Evolutionary conservation across 2,329 filamentous ascomycete genomes (phyloP), one percentile per base, ranked within the genome.

Genomic region (Fusarium sp.): DNA sequence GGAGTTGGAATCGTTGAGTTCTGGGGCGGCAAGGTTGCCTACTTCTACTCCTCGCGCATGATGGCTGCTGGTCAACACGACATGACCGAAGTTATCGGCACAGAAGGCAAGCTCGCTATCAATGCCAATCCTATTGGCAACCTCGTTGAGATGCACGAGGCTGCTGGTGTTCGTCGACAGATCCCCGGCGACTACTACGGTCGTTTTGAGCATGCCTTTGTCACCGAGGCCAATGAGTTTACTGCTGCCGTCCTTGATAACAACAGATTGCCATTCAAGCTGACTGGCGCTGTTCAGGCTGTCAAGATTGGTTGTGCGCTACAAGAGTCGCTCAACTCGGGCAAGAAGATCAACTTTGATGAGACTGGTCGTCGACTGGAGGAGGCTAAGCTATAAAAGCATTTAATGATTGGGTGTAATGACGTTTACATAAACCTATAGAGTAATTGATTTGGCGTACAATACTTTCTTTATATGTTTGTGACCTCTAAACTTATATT

Each of bases 41-140:
- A 90, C 74, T 86, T 90, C 62, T 91, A 88, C 74, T 83, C 82
- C 30, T 85, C 82, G 4, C 83, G 89, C n/a, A 91, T 90, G 86
- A 91, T 91, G 85, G 87, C 88, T 0, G 85, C 86, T 0, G 89
- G 89, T 1, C 89, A 91, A 75, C 85, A 90, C 64, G 89, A 91
- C 72, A 86, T 83, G 71, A 90, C 88, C 0, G 88, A 91, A 77
- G 84, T 91, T 62, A 88, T 91, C 55, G 89, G 89, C 10, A 91
- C 89, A 0, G 82, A 85, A 63, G 88, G 89, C 43, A 91, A 90
- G 75, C 72, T 91, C 4, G 77, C 82, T 0, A 80, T 91, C 64
- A 91, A 91, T 69, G 82, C 80, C 19, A 85, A 88, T 66, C 88
- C 88, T 7, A 77, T 79, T 45, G 77, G 76, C 3, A 85, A 84